Percentiles rank a stretch among this genome's conserved stretches.
Evolutionary conservation across 2,329 filamentous ascomycete species (phyloP).

Genomic region (Esteya vermicola): DNA sequence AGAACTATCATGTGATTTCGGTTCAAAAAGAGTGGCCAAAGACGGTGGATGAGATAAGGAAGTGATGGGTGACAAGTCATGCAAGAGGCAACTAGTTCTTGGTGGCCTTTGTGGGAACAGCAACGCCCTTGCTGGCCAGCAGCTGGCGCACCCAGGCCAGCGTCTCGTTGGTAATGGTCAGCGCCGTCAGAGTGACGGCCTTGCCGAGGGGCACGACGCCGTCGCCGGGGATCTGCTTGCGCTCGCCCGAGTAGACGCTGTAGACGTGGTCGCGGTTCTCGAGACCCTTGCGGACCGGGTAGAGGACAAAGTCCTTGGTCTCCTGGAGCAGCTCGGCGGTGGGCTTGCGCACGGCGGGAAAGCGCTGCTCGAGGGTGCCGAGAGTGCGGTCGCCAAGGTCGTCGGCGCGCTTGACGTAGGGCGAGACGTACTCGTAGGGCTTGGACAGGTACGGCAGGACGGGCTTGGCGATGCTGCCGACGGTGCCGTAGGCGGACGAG

Average conservation of each 20-base stretch:
- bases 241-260: conserved; percentile 40
- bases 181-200: conserved; percentile 52
- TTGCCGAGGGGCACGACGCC: conserved; percentile 54
- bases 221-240: conserved; percentile 49
- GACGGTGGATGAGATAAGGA: too few relatives aligned
- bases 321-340: conserved; percentile 55
- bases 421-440: conserved; percentile 69
- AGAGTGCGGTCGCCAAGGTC: conserved; percentile 60
- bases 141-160: conserved; percentile 45
- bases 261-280: conserved; percentile 50
- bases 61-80: too few relatives aligned
- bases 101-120: background rate
- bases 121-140: conserved; percentile 19
- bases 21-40: background rate
- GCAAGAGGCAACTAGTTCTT: too few relatives aligned
- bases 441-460: conserved; percentile 64
- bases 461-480: conserved; percentile 62
- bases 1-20: too few relatives aligned
- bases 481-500: conserved; percentile 62
- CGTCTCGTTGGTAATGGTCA: conserved; percentile 53
- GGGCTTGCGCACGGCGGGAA: conserved; percentile 63
- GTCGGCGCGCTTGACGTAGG: conserved; percentile 76
- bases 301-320: conserved; percentile 44
- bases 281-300: conserved; percentile 47
- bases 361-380: conserved; percentile 51